Conservation (phyloP, 208 protist species). For the Borovskyia barvae region DNA sequence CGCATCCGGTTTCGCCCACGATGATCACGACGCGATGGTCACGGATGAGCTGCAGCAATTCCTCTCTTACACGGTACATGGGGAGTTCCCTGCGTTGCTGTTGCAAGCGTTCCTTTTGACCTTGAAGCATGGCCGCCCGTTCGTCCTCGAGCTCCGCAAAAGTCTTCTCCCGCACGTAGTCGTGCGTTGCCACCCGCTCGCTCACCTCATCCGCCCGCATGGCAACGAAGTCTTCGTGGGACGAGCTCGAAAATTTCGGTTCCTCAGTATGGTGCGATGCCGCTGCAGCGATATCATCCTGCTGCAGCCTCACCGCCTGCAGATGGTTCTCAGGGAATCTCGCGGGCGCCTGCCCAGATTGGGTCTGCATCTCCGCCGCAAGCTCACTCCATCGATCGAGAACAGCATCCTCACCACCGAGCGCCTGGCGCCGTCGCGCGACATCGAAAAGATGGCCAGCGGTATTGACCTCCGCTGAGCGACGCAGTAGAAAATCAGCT, state of each 20-base stretch:
- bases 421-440: slow-evolving; percentile 48
- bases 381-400: slow-evolving; percentile 8
- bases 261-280: no score
- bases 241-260: no score
- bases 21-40: slow-evolving; percentile 87
- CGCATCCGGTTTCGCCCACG: slow-evolving; percentile 93
- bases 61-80: slow-evolving; percentile 90
- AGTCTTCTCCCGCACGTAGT: slow-evolving; percentile 69
- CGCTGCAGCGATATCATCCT: no score
- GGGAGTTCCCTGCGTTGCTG: slow-evolving; percentile 87
- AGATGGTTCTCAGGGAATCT: no score
- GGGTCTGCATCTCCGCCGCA: slow-evolving; percentile 3
- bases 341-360: no score
- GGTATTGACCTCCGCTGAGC: slow-evolving; percentile 60
- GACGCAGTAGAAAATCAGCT: slow-evolving; percentile 65
- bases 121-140: slow-evolving; percentile 35
- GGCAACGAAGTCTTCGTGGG: slow-evolving; percentile 37
- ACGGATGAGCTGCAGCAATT: slow-evolving; percentile 85
- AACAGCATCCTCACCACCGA: slow-evolving; percentile 29
- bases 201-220: slow-evolving; percentile 58
- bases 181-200: slow-evolving; percentile 53
- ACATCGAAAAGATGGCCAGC: slow-evolving; percentile 59
- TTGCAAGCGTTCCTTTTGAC: slow-evolving; percentile 31
- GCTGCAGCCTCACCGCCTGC: no score
- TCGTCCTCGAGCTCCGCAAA: slow-evolving; percentile 60